Evolutionary conservation across 139 green algal species (phyloP), one percentile per base, ranked within the genome.

Genomic region (Chlamydomonas asymmetrica): DNA sequence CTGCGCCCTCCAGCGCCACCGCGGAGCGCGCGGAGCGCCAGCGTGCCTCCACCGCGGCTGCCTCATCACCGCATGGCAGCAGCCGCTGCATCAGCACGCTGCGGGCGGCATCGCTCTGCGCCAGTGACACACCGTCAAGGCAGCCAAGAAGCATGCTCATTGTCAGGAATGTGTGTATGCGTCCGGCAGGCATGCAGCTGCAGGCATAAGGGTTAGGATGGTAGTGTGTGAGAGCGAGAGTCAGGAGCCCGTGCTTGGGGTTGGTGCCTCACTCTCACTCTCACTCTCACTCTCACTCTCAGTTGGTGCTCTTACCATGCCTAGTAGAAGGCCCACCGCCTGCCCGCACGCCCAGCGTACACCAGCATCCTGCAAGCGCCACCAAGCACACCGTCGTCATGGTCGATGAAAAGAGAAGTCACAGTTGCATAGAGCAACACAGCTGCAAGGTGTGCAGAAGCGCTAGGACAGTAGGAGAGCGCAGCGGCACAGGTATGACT

Each of bases 301-400:
- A 52, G 62, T 41, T 37, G 49, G 62, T 9, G 56, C 13, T 22
- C 78, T 48, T 32, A 80, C 79, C 73, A 91, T 73, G 9, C 69
- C 54, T 45, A 89, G 65, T 38, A 82, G 75, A 27, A 91, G 56
- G 0, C 73, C 82, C 6, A 89, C 57, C 32, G 75, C 84, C 1
- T 85, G 63, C 31, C 77, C 75, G 20, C 74, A 81, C 5, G 66
- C 76, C 88, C 88, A 93, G 32, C 88, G 79, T 27, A 93, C 80
- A 10, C 83, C 73, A 0, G 79, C 48, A 4, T 82, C 82, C 59
- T 74, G 67, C 49, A 45, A 37, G 3, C 10, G 20, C 13, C 13
- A 52, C 13, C 45, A 52, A 52, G 45, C 29, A 37, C 27, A 63
- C n/a, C n/a, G n/a, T n/a, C n/a, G n/a, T n/a, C n/a, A n/a, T n/a